These are phyloP conservation scores for Cladorrhinum sp. DNA, from an alignment of 2,329 filamentous ascomycete genomes.

Conservation along the genomic window DNA sequence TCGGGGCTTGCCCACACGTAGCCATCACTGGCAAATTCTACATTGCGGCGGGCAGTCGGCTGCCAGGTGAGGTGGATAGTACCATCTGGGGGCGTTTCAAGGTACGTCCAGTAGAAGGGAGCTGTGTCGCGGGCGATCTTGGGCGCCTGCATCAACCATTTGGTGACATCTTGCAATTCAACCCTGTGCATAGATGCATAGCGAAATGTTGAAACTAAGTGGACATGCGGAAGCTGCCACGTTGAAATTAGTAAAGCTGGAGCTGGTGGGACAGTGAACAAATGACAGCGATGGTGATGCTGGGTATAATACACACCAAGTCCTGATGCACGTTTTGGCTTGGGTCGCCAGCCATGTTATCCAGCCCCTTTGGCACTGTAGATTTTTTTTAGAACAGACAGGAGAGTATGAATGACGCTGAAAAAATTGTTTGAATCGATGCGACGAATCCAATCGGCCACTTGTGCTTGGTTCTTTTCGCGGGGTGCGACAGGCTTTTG, in stretches of 20 bases:
- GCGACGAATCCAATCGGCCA: neutral
- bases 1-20: constrained; percentile 88
- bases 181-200: constrained; percentile 73
- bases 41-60: constrained; percentile 66
- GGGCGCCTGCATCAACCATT: constrained; percentile 79
- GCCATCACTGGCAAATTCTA: constrained; percentile 83
- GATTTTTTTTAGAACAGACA: neutral
- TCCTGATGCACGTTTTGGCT: constrained; percentile 29
- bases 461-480: neutral
- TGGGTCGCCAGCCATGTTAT: constrained; percentile 30
- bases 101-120: constrained; percentile 90
- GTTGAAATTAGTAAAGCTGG: neutral
- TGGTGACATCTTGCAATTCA: constrained; percentile 72
- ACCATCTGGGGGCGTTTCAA: constrained; percentile 78
- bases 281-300: neutral
- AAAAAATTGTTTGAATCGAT: neutral
- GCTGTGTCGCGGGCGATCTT: constrained; percentile 80
- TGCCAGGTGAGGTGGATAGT: constrained; percentile 87
- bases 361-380: too few relatives aligned
- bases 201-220: constrained; percentile 79
- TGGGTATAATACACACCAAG: constrained; percentile 1
- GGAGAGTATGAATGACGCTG: neutral
- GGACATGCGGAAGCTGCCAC: constrained; percentile 60
- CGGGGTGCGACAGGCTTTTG: neutral
- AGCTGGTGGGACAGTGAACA: neutral